Percentiles rank a stretch among this genome's conserved stretches.
Conservation (phyloP, 805 yeast genomes). For the Suhomyces sp. region DNA sequence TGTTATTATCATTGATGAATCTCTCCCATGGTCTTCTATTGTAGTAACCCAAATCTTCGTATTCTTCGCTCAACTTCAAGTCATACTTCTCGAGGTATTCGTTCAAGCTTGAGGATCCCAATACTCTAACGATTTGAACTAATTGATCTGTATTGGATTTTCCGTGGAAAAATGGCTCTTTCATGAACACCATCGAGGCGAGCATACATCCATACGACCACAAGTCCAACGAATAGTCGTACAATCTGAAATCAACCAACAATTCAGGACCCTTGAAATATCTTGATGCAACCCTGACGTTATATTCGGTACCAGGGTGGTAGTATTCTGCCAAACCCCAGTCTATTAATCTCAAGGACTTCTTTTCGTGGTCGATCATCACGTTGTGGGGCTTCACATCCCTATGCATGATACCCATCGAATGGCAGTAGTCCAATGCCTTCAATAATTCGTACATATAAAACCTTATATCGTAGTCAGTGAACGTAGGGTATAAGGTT, state of each 20-base stretch:
- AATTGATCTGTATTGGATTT: constrained; percentile 88
- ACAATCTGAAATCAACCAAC: constrained; percentile 74
- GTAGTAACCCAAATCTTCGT: constrained; percentile 71
- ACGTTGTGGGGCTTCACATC: constrained; percentile 94
- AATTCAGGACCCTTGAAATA: constrained; percentile 92
- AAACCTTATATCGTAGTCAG: constrained; percentile 70
- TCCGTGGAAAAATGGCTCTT: constrained; percentile 92
- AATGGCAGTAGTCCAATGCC: constrained; percentile 86
- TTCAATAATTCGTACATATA: constrained; percentile 79
- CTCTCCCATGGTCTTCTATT: constrained; percentile 65
- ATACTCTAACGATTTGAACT: constrained; percentile 82
- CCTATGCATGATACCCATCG: constrained; percentile 93
- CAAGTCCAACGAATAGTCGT: constrained; percentile 84
- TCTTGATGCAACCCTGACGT: constrained; percentile 88
- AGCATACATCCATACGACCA: constrained; percentile 94
- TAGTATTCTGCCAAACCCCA: constrained; percentile 96
- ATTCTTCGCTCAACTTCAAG: constrained; percentile 68
- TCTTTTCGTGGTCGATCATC: constrained; percentile 77
- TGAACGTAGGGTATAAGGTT: constrained; percentile 76
- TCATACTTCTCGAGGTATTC: constrained; percentile 66
- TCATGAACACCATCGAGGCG: constrained; percentile 83
- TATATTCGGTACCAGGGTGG: constrained; percentile 85
- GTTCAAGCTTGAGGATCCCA: constrained; percentile 77
- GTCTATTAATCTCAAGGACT: constrained; percentile 72
- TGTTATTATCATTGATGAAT: constrained; percentile 55